These are phyloP conservation scores for Citrullus amarus DNA, from an alignment of 306 rosid genomes.

Conservation along the genomic window DNA sequence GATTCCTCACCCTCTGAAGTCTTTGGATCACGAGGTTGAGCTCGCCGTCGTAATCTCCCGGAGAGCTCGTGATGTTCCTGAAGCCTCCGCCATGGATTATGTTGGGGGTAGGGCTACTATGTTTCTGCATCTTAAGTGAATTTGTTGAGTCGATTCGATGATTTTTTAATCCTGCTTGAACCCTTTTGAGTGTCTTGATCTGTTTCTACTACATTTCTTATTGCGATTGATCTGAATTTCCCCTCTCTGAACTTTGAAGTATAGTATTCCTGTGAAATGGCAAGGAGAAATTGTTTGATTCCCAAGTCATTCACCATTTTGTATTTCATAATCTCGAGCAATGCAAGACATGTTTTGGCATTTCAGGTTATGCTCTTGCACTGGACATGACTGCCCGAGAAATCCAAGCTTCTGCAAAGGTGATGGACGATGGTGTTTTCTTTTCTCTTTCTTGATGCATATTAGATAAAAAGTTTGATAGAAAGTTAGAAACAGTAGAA, in stretches of 20 bases:
- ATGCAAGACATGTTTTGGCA: constrained; percentile 3
- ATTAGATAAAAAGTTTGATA: neutral
- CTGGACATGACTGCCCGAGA: constrained; percentile 96
- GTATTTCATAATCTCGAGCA: neutral
- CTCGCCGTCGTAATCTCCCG: constrained; percentile 74
- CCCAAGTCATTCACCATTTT: neutral
- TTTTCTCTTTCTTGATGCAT: neutral
- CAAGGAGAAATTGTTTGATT: neutral
- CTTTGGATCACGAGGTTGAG: constrained; percentile 89
- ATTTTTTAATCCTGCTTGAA: neutral
- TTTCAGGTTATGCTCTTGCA: constrained; percentile 83
- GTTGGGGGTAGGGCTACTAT: constrained; percentile 42
- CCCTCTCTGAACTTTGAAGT: neutral
- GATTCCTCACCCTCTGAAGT: constrained; percentile 66
- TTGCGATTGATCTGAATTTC: neutral
- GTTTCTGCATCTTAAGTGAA: neutral
- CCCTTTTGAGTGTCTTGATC: neutral
- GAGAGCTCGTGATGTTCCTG: constrained; percentile 81
- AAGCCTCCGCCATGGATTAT: constrained; percentile 73
- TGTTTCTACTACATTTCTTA: neutral
- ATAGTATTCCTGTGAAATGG: neutral
- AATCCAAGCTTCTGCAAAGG: constrained; percentile 83
- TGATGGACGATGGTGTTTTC: constrained; percentile 26
- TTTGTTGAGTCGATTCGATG: neutral
- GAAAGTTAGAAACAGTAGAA: neutral